A percentile compares a stretch with the other conserved stretches of the same genome.
Evolutionary conservation across 805 yeast species (phyloP).

Genomic region (Starmerella sp.): DNA sequence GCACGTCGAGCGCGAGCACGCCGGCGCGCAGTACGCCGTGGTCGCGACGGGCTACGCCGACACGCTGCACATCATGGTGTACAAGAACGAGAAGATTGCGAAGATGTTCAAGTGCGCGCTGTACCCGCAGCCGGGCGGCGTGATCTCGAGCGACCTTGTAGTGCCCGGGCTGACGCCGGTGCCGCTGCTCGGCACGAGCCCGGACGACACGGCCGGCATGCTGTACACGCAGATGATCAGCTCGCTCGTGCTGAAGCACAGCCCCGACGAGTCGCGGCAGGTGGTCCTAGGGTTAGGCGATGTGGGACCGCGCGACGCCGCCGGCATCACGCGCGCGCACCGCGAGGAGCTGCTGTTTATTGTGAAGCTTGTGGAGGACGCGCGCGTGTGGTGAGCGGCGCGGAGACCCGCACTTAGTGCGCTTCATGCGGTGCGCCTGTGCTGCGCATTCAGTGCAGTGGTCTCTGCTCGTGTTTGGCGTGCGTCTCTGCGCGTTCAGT

Average conservation of each 20-base stretch:
- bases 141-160: constrained; percentile 11
- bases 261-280: constrained; percentile 26
- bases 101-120: constrained; percentile 23
- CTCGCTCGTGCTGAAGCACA: constrained; percentile 26
- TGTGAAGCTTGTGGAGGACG: constrained; percentile 24
- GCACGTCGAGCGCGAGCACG: constrained; percentile 11
- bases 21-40: constrained; percentile 24
- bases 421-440: no score
- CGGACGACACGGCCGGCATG: constrained; percentile 24
- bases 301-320: constrained; percentile 21
- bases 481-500: no score
- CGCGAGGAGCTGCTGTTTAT: constrained; percentile 26
- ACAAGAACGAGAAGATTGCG: constrained; percentile 25
- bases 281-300: constrained; percentile 29
- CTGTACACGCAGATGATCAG: constrained; percentile 28
- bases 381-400: constrained; percentile 24
- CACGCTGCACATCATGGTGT: constrained; percentile 26
- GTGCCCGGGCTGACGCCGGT: constrained; percentile 21
- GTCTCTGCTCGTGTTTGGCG: no score
- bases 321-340: constrained; percentile 20
- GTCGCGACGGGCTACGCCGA: constrained; percentile 26
- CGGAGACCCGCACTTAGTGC: no score
- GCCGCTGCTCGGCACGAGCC: constrained; percentile 20
- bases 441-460: no score
- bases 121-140: constrained; percentile 22